Base-by-base conservation (phyloP, 768 basidiomycete species). In the Artomyces pyxidatus region DNA sequence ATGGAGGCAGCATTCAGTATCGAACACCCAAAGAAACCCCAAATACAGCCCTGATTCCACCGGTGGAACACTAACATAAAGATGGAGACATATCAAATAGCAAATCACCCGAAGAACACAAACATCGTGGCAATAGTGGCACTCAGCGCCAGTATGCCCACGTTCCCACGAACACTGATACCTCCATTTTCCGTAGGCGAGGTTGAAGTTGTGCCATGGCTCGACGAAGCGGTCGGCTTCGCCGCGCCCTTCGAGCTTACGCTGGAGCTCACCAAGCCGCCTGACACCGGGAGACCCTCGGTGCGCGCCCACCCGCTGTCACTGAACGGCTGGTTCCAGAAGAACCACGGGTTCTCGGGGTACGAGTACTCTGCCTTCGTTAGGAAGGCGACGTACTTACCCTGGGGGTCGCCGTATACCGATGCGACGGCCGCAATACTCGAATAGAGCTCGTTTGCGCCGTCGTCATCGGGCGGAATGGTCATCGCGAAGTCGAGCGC, bases 401-500 rank as follows among this genome's bases (percentile, higher is more conserved):
- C 61, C 21, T 61, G 48, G 21, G 64, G 61, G 54, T 68, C 68
- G 37, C 67, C 67, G 45, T 62, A 64, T 10, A 48, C 52, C 10
- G 56, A 52, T 6, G 58, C 59, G 22, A 57, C 56, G 2, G 61
- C 50, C 11, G 66, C 66, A 17, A 69, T 51, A 42, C 48, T 46
- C 30, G 58, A 61, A 17, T 48, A 55, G 30, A 65, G 53, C 49
- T 61, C 65, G 29, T 49, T 35, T 6, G 45, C 29, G 37, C 53
- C 45, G 19, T 52, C 48, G 16, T 45, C 53, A 42, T 29, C 47
- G 35, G 66, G 48, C 30, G 52, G 38, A 38, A 65, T 47, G 10
- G 51, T 53, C 58, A 66, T 65, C 11, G 63, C 56, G 32, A 56
- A 65, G 49, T 69, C 57, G 32, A 63, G 39, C n/a, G 67, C 67